Evolutionary conservation across 306 rosid genomes (phyloP), one percentile per base, ranked within the genome.

Genomic region (Nissolia schottii): DNA sequence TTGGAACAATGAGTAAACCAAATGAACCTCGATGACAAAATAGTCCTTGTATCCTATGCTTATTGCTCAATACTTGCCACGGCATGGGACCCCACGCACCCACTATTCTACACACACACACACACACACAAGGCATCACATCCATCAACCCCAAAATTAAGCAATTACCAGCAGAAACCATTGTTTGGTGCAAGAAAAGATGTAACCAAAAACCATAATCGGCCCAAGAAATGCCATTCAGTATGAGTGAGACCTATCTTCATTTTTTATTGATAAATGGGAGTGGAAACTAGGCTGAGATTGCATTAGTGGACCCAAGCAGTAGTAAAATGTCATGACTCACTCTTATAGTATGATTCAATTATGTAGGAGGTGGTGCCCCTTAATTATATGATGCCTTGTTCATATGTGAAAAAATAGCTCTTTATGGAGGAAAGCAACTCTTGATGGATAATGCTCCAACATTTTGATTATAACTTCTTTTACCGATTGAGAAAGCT

Each of bases 241-340:
- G 55, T 45, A 34, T 62, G 84, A 45, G 58, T 43, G 80, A 43
- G 68, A 61, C 67, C 31, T 55, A 55, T 46, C 70, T 28, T 27
- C 38, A 20, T 38, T 63, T 38, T 63, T 18, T 8, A 15, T 48
- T 70, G 29, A 31, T 66, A 64, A 58, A 80, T 27, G 46, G 46
- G 20, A 24, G 57, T 56, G 5, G n/a, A 5, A 27, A 14, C 19
- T 55, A 74, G 10, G 35, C 46, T 71, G 63, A 22, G 60, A 32
- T 45, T 64, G 56, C 71, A 74, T n/a, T 14, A 4, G 40, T 64
- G 87, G 85, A 69, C 81, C 85, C 80, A 67, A 57, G 31, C 23
- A 51, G 25, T 49, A 67, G 49, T 12, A 46, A 60, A 20, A 59
- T 35, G 54, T 82, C 65, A 79, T 45, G 15, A 25, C 61, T 49